Percentiles rank a stretch among this genome's conserved stretches.
These are phyloP conservation scores for Helicocarpus griseus DNA, from an alignment of 2,329 filamentous ascomycete genomes.

Conservation along the genomic window DNA sequence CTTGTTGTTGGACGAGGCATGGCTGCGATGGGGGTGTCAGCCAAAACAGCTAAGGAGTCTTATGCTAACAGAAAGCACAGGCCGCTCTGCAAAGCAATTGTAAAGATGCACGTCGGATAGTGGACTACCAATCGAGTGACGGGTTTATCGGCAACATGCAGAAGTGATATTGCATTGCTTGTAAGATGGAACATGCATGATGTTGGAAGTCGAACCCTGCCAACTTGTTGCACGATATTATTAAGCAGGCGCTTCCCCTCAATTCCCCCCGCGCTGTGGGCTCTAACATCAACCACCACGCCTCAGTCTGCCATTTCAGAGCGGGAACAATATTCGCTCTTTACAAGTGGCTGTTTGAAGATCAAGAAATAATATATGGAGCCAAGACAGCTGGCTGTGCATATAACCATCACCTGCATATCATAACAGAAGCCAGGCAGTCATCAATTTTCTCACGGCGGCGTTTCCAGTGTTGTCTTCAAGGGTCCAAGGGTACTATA, in stretches of 20 bases:
- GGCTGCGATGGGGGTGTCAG: conserved; percentile 1
- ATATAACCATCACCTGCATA: background rate
- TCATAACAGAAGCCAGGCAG: background rate
- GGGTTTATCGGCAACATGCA: background rate
- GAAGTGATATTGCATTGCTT: background rate
- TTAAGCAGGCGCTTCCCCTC: background rate
- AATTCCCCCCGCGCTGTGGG: background rate
- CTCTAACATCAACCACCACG: background rate
- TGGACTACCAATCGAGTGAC: background rate
- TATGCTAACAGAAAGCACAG: background rate
- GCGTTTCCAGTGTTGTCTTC: background rate
- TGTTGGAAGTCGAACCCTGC: background rate
- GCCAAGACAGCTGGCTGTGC: background rate
- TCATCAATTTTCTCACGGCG: background rate
- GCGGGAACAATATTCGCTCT: background rate
- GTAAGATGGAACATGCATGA: background rate
- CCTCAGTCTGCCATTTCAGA: background rate
- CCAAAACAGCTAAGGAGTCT: background rate
- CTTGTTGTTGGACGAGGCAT: conserved; percentile 53
- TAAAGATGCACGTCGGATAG: background rate
- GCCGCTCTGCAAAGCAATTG: background rate
- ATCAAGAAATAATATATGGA: background rate
- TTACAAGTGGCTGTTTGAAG: background rate
- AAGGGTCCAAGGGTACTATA: background rate
- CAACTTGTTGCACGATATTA: background rate